These are phyloP conservation scores for Cadophora sp. DNA, from an alignment of 2,329 filamentous ascomycete genomes.

Conservation along the genomic window DNA sequence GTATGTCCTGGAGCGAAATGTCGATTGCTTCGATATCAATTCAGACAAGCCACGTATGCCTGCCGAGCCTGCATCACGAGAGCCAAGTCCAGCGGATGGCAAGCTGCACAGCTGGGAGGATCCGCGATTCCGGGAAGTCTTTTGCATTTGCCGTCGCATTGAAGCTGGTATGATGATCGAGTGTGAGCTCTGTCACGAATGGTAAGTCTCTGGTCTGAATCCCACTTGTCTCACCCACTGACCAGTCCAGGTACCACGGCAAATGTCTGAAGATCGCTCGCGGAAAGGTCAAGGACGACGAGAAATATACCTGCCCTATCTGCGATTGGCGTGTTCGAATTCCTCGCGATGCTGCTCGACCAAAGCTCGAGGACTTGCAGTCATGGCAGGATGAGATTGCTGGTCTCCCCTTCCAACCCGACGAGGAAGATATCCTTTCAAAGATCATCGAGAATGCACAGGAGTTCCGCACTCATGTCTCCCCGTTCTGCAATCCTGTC, in stretches of 20 bases:
- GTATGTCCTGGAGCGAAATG: constrained; percentile 87
- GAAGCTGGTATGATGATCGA: constrained; percentile 99
- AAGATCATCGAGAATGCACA: constrained; percentile 86
- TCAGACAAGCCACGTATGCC: constrained; percentile 86
- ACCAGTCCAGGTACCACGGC: constrained; percentile 79
- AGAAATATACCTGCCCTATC: constrained; percentile 97
- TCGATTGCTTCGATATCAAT: constrained; percentile 87
- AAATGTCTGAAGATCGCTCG: constrained; percentile 98
- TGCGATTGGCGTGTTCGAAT: constrained; percentile 98
- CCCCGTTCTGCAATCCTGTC: constrained; percentile 79
- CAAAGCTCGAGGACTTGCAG: constrained; percentile 89
- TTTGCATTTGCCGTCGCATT: constrained; percentile 92
- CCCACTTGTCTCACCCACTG: background rate
- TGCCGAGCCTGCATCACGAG: constrained; percentile 89
- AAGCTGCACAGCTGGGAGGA: constrained; percentile 64
- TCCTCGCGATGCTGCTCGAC: constrained; percentile 91
- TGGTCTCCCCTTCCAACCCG: constrained; percentile 87
- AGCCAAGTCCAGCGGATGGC: constrained; percentile 67
- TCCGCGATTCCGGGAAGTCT: constrained; percentile 76
- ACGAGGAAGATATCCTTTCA: constrained; percentile 87
- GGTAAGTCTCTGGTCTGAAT: constrained; percentile 61
- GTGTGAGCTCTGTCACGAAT: constrained; percentile 97
- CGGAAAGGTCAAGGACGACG: constrained; percentile 97
- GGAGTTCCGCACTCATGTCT: constrained; percentile 83
- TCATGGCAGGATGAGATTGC: constrained; percentile 85